Evolutionary conservation across 768 basidiomycete genomes (phyloP), one percentile per base, ranked within the genome.

Genomic region (Imleria badia): DNA sequence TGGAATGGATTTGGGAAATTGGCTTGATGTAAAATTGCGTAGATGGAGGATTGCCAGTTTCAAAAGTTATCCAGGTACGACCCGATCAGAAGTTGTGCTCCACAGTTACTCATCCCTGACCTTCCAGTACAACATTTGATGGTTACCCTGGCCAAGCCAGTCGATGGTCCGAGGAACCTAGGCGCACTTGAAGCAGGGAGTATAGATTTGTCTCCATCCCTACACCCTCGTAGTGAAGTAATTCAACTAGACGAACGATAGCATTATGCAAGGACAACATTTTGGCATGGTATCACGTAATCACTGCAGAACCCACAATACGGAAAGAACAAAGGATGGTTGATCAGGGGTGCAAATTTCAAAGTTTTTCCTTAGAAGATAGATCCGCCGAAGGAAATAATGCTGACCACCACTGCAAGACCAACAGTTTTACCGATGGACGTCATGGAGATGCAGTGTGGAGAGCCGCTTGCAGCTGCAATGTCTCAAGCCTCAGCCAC

Each of bases 41-140:
- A 66, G 60, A 55, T 0, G 45, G 52, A 34, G 58, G 51, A 22
- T 20, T 66, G 3, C 64, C 64, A 0, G 26, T 20, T n/a, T 71
- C 69, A 0, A 58, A 29, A 38, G 23, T 57, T 7, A 42, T 69
- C 3, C 51, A 64, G 64, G 69, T 56, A 44, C 33, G 66, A 22
- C 15, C 36, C 6, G 19, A 23, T 29, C 35, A 14, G 29, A n/a
- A 11, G 31, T 15, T 23, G 10, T 20, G 36, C 6, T 22, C 3
- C 26, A 19, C 34, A 38, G 19, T 14, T 19, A 29, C 49, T 55
- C 10, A 54, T 30, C 14, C 20, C 39, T 34, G 45, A n/a, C 44
- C n/a, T 49, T 29, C 5, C 35, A 62, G 54, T 61, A 60, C 10
- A 48, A 59, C n/a, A 19, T 48, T 22, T 71, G 56, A 71, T 47